Conservation (phyloP, 805 yeast species). For the Pichia nanzhaoensis region DNA sequence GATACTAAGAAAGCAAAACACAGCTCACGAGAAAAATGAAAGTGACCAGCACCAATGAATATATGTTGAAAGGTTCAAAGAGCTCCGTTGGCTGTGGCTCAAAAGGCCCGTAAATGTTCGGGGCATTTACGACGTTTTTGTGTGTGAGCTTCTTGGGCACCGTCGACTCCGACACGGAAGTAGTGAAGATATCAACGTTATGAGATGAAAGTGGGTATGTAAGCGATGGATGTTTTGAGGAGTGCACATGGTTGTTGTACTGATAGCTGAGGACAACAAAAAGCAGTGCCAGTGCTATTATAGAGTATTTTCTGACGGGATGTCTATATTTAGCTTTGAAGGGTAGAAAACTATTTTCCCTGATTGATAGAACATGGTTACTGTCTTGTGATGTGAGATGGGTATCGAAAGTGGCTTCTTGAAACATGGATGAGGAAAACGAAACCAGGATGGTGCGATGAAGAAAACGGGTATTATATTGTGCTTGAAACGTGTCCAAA, state of each 20-base stretch:
- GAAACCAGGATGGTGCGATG: no score
- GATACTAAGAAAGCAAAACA: neutral
- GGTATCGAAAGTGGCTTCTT: no score
- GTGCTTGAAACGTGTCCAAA: no score
- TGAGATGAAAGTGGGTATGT: slow-evolving; percentile 7
- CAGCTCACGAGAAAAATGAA: slow-evolving; percentile 1
- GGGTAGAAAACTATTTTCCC: neutral
- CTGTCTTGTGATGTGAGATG: no score
- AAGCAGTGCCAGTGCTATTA: neutral
- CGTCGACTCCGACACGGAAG: neutral
- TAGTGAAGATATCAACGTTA: slow-evolving; percentile 3
- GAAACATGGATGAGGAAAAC: no score
- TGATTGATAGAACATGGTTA: no score
- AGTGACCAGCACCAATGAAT: slow-evolving; percentile 2
- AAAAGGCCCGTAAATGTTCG: slow-evolving; percentile 6
- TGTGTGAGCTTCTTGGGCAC: neutral
- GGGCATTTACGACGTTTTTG: neutral
- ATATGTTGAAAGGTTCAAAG: slow-evolving; percentile 4
- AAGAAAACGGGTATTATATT: no score
- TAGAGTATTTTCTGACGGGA: no score
- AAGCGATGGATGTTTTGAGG: neutral
- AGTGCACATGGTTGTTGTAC: neutral
- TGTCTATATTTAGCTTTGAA: no score
- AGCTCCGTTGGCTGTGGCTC: slow-evolving; percentile 4
- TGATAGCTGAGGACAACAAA: neutral